Percentiles rank a stretch among this genome's conserved stretches.
These are phyloP conservation scores for Silene vulgaris DNA, from an alignment of 179 eudicot species.

Conservation along the genomic window DNA sequence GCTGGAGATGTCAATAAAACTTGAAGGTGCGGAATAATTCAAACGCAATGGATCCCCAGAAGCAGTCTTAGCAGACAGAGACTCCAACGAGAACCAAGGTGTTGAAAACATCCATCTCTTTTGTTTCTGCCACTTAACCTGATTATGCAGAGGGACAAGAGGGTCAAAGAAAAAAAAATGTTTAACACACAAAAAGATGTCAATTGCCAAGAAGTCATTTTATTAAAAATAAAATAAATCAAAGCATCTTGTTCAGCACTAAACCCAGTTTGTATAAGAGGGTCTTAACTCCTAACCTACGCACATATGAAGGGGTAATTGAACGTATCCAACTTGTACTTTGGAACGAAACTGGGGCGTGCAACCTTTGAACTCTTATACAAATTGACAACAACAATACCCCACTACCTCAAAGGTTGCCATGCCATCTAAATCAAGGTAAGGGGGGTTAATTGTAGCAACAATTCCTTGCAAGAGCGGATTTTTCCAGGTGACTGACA, in stretches of 20 bases:
- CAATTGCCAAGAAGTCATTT: not conserved
- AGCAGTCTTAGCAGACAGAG: slow-evolving; percentile 73
- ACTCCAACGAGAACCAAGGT: slow-evolving; percentile 67
- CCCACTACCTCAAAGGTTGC: slow-evolving; percentile 2
- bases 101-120: slow-evolving; percentile 58
- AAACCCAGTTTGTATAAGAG: not conserved
- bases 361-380: not conserved
- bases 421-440: not conserved
- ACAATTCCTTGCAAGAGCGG: not conserved
- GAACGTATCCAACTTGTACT: not conserved
- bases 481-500: not conserved
- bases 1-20: slow-evolving; percentile 78
- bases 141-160: slow-evolving; percentile 16
- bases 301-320: not conserved
- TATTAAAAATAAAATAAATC: not conserved
- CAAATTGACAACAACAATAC: not conserved
- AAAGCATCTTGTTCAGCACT: not conserved
- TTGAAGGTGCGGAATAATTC: slow-evolving; percentile 55
- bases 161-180: not conserved
- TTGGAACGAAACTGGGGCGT: not conserved
- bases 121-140: slow-evolving; percentile 80
- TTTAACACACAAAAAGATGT: not conserved
- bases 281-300: not conserved
- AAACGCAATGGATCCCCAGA: slow-evolving; percentile 70
- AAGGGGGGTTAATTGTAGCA: not conserved